Base-by-base conservation (phyloP, 768 basidiomycete species). In the Suillus alpinus region DNA sequence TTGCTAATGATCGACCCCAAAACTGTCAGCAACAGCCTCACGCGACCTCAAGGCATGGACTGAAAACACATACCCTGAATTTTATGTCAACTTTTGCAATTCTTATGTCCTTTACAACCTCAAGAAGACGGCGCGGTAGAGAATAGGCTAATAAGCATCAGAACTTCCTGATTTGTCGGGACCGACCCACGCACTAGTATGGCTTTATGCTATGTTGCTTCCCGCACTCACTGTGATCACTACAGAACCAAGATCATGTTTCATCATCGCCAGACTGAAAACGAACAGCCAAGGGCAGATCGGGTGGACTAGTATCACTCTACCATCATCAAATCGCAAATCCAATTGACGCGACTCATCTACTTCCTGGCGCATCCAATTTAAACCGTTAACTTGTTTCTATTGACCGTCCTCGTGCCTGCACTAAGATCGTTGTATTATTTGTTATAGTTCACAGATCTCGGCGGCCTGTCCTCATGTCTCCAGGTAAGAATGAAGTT, bases 391-490 rank as follows among this genome's bases (percentile, higher is more conserved):
- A 37, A 23, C 34, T 20, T 20, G 51, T 52, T 52, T 34, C 32
- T 36, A 53, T 53, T 55, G 39, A 36, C 60, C 43, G 67, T 69
- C 78, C 78, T 76, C 77, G 73, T 81, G 78, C 70, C 62, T 32
- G 10, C 53, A 55, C 37, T 39, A 39, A 55, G 18, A 55, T 23
- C 16, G 26, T 55, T 39, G 53, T 26, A 55, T 18, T 7, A 18
- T 55, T 26, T 39, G 16, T 26, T 26, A 29, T 39, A 39, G 16
- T 55, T 37, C 52, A 55, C 52, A 36, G 61, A 71, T 59, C 57
- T 68, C 62, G 70, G 67, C 72, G 73, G 72, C 69, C 66, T 67
- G 68, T 71, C 78, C 80, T 80, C 79, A 73, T 80, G 53, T 55
- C 37, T 18, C n/a, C 53, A 26, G 26, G 36, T 55, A 55, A 29